Base-by-base conservation (phyloP, 1,284 basidiomycete genomes). In the Cystobasidium sp. region DNA sequence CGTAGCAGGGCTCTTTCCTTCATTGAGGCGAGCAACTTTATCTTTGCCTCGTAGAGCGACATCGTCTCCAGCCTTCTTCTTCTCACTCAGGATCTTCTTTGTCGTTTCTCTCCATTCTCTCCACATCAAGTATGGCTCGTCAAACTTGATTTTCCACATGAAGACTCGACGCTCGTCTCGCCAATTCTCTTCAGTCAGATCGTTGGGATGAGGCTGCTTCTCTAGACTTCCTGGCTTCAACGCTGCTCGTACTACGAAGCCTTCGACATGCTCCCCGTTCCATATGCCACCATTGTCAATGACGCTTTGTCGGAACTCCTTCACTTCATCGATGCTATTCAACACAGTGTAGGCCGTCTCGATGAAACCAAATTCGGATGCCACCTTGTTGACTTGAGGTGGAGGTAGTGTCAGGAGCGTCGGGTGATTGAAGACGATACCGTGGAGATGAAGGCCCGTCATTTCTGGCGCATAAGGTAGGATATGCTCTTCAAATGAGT, bases 81-180 rank as follows among this genome's bases (percentile, higher is more conserved):
- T 65, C 55, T 64, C 74, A n/a, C 67, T 63, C 6, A 97, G 85
- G 43, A 96, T 84, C 20, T 82, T 84, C 80, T 93, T 91, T 7
- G 97, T 98, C 64, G 96, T 86, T 83, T 99, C 97, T 68, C 97
- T 86, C 94, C 94, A 99, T 81, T 97, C 93, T 64, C 97, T 89
- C 83, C 98, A 98, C 89, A 97, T 96, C 85, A 98, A 89, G 82
- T 99, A 99, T 0, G 96, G 96, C 81, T 99, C 94, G 82, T 98
- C 94, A 82, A 97, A 99, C 82, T 99, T 99, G 84, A 99, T 88
- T 82, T 99, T 99, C 89, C 97, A 99, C 86, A 99, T 98, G 86
- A 98, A 97, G 0, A 92, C 90, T 6, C 92, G 89, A 16, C 91
- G 91, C 5, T 64, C 64, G 46, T 77, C 78, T 20, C 59, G 24